Evolutionary conservation across 176 grass and related monocot genomes (phyloP), one percentile per base, ranked within the genome.

Genomic region (Juncus inflexus): DNA sequence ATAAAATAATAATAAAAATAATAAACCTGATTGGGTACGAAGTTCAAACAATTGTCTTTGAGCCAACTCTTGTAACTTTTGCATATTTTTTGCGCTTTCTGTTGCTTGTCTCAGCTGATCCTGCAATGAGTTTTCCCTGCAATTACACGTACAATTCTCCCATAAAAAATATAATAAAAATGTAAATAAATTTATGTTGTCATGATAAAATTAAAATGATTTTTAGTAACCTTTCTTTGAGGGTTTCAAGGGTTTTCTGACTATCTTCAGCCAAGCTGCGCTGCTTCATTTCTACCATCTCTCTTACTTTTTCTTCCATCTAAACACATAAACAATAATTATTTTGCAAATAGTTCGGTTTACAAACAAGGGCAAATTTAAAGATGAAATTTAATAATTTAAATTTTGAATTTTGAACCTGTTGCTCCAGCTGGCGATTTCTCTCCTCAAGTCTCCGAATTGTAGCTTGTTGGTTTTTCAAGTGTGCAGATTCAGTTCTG

Each of bases 251-350:
- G 72, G 94, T 99, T 90, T 99, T 99, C 80, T 99, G 94, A 47
- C 82, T 99, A 73, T 99, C 94, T 79, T 99, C 94, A 40, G 88
- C 94, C 76, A 99, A 77, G 76, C 94, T 99, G 39, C 88, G 89
- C 60, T 99, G 94, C 70, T 99, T 99, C 77, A 99, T 99, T 90
- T 99, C 94, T 75, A 99, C 94, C 82, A 99, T 86, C 73, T 99
- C 94, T 64, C 85, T 99, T 7, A 99, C 94, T 77, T 96, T 96
- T 76, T 96, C 92, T 72, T 96, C 92, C 92, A 96, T 96, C 92
- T 96, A 86, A 65, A 12, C 3, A 35, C 19, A 28, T 62, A 68
- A 3, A 3, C 37, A 76, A 78, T 69, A 61, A 28, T 28, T 8
- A 52, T 45, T 69, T 3, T 16, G 49, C 55, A 28, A 14, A 9